Conservation (phyloP, 2,329 filamentous ascomycete species). For the Neospermospora avenae region DNA sequence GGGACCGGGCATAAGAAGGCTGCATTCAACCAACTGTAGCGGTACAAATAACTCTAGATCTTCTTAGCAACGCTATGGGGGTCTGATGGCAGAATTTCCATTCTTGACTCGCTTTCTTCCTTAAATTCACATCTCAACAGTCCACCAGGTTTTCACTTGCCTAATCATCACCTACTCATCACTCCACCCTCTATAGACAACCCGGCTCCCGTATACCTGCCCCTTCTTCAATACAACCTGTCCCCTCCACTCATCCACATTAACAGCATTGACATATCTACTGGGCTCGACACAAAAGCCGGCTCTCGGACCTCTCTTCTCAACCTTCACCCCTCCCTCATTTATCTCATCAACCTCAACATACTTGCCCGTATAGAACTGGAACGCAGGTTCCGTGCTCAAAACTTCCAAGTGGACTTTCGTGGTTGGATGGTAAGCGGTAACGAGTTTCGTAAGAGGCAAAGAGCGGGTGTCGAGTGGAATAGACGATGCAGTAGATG, state of each 20-base stretch:
- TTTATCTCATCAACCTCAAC: constrained; percentile 70
- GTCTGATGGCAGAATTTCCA: too few relatives aligned
- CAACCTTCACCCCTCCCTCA: constrained; percentile 42
- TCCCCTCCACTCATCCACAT: constrained; percentile 73
- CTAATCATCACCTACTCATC: constrained; percentile 38
- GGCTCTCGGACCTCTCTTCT: constrained; percentile 58
- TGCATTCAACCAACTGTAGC: too few relatives aligned
- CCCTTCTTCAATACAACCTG: constrained; percentile 84
- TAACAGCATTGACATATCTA: constrained; percentile 84
- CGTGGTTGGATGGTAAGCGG: constrained; percentile 69
- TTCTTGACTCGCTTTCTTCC: too few relatives aligned
- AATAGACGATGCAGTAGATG: constrained; percentile 37
- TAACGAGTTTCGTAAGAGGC: constrained; percentile 64
- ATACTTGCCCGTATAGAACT: constrained; percentile 90
- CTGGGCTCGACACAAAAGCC: constrained; percentile 93
- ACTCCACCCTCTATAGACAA: constrained; percentile 84
- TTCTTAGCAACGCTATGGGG: too few relatives aligned
- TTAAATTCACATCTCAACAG: too few relatives aligned
- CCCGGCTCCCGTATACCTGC: constrained; percentile 74
- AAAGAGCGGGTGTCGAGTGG: constrained; percentile 49
- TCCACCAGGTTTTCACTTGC: too few relatives aligned
- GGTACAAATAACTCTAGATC: too few relatives aligned
- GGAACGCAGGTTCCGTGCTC: constrained; percentile 93
- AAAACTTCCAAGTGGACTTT: constrained; percentile 80
- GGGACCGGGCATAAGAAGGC: too few relatives aligned